Evolutionary conservation across 345 rosid genomes (phyloP).

Genomic region (Citrus sinensis): DVS_A1.0 CM039166.1:18847001-18847500

Average conservation of each 20-base stretch:
- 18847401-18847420: conserved; percentile 78
- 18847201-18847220: no score
- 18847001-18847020: conserved; percentile 72
- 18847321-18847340: conserved; percentile 79
- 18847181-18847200: background rate
- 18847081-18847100: conserved; percentile 64
- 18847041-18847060: conserved; percentile 77
- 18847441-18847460: conserved; percentile 72
- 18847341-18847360: conserved; percentile 91
- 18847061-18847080: conserved; percentile 78
- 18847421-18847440: conserved; percentile 76
- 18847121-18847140: conserved; percentile 85
- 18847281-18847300: conserved; percentile 58
- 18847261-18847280: conserved; percentile 40
- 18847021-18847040: conserved; percentile 66
- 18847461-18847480: background rate
- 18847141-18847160: conserved; percentile 59
- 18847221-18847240: background rate
- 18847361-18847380: conserved; percentile 69
- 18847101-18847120: conserved; percentile 53
- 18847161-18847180: no score
- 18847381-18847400: conserved; percentile 74
- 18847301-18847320: conserved; percentile 79
- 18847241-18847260: background rate
- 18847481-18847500: background rate